Conservation (phyloP, 2,329 filamentous ascomycete genomes). For the Conoideocrella luteorostrata region DNA sequence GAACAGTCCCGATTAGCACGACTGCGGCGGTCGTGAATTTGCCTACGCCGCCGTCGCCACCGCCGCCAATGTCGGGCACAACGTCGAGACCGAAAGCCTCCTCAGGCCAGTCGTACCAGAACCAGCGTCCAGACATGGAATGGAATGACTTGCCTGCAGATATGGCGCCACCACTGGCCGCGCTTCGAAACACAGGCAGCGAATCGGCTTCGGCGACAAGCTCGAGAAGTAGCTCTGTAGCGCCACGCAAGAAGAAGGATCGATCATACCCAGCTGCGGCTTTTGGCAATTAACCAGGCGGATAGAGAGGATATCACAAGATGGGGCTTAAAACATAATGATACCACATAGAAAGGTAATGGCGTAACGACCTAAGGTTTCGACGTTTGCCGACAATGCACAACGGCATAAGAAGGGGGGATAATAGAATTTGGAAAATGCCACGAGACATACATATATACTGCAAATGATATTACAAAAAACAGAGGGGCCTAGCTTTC, state of each 20-base stretch:
- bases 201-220: slow-evolving; percentile 36
- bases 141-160: slow-evolving; percentile 62
- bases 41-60: slow-evolving; percentile 20
- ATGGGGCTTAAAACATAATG: too few species aligned
- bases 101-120: slow-evolving; percentile 49
- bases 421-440: neutral
- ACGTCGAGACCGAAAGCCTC: slow-evolving; percentile 12
- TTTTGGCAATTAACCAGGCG: slow-evolving; percentile 39
- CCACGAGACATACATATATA: neutral
- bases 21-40: slow-evolving; percentile 28
- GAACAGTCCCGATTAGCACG: slow-evolving; percentile 16
- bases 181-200: slow-evolving; percentile 20
- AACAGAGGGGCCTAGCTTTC: neutral
- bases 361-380: too few species aligned
- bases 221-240: slow-evolving; percentile 50
- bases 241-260: slow-evolving; percentile 51
- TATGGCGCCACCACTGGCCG: slow-evolving; percentile 38
- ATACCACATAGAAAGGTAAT: too few species aligned
- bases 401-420: neutral
- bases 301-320: too few species aligned
- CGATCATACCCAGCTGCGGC: slow-evolving; percentile 57
- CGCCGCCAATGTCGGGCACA: slow-evolving; percentile 16
- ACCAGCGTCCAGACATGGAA: slow-evolving; percentile 50
- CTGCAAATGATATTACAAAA: neutral
- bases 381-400: too few species aligned